Evolutionary conservation across 2,329 filamentous ascomycete genomes (phyloP), one percentile per base, ranked within the genome.

Genomic region (Xylaria sp.): DNA sequence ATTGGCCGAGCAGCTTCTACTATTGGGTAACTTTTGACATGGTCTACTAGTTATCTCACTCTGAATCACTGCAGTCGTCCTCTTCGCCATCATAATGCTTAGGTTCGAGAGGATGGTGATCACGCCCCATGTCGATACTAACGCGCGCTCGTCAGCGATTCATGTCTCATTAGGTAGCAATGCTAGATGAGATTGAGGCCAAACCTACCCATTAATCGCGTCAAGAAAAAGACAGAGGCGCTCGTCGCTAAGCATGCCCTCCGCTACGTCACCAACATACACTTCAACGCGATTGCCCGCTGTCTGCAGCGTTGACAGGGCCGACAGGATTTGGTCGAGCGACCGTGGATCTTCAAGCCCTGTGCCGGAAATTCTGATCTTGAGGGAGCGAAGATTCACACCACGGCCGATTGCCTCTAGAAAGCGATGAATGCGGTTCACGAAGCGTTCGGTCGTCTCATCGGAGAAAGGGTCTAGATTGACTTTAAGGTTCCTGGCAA

Each of bases 401-500:
- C 69, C 69, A 52, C 58, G 20, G 28, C 64, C 31, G 48, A 69
- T 64, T 9, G 51, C 34, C 23, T 34, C 41, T 0, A 66, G 25
- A 23, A 66, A 69, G 8, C 54, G 58, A 34, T 58, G 28, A 39
- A 71, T 66, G 18, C 69, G 59, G 9, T 46, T 28, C n/a, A 66
- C 59, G 60, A 71, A 62, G n/a, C 66, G 58, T 10, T 54, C 54
- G 23, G 44, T 69, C 5, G 63, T 69, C 25, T 51, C 48, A 34
- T 71, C 63, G 1, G 55, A 63, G 7, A 66, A 41, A 12, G 63
- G 66, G 12, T 66, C 63, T 13, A 69, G 18, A 50, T 69, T 69
- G 15, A 69, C 44, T 28, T 69, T 69, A 6, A 71, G 55, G n/a
- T 64, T 63, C 31, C 60, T 65, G 20, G 54, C 66, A 34, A 64